Base-by-base conservation (phyloP, 2,329 filamentous ascomycete species). In the Monosporascus sp. region DNA sequence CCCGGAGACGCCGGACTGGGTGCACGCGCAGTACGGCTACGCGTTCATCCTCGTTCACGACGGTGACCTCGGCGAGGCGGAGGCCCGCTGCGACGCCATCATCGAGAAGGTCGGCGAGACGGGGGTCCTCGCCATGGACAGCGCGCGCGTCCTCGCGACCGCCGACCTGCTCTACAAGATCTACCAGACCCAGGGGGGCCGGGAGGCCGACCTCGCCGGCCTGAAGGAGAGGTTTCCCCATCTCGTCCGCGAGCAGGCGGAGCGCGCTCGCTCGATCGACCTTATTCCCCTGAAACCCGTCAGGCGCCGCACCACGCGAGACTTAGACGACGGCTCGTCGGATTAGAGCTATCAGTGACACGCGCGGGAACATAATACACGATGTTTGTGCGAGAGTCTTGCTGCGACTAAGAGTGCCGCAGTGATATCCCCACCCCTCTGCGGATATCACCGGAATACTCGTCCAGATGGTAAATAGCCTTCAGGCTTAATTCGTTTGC, bases 1-100 rank as follows among this genome's bases (percentile, higher is more conserved):
- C n/a, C 46, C 50, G 5, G 51, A 55, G 18, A 56, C 57, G 39
- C 46, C 56, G 0, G 50, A 59, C 20, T 57, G 59, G 59, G 47
- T 60, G 7, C 35, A 60, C 31, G 50, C 49, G 2, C 55, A 59
- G 56, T 61, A 50, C 49, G 59, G 58, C 5, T 60, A 59, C 25
- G 56, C 54, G 7, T 56, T 50, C 20, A 17, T 43, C 15, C 50
- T 53, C 11, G 49, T 57, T 14, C 50, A 55, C 22, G 11, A 53
- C 50, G 52, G 58, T 44, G 39, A 58, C 24, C 48, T 60, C 49
- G 43, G 55, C 49, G 22, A 53, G 6, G 52, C 54, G 25, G 54
- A 56, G 43, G 47, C 46, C 31, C 51, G 52, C 24, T 56, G 54
- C 18, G 36, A 49, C 41, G 20, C 22, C 18, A 46, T 56, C 18